A percentile compares a stretch with the other conserved stretches of the same genome.
Evolutionary conservation across 2,329 filamentous ascomycete genomes (phyloP).

Genomic region (Phoma herbarum): DNA sequence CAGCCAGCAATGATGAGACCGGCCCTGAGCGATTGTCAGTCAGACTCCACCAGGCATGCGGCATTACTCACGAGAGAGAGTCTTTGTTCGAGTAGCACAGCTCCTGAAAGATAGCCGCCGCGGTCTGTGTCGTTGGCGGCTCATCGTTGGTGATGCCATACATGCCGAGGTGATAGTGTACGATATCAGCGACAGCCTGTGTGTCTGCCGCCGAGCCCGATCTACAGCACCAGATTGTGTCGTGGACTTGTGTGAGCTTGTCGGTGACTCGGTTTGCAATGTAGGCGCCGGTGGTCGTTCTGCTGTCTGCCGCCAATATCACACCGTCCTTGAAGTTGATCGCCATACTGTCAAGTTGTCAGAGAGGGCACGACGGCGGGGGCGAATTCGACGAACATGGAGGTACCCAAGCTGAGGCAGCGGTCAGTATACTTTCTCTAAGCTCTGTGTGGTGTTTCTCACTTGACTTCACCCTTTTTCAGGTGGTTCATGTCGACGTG

Average conservation of each 20-base stretch:
- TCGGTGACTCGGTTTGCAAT: conserved; percentile 99
- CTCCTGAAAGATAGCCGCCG: conserved; percentile 96
- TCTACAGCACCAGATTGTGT: conserved; percentile 99
- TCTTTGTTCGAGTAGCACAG: conserved; percentile 99
- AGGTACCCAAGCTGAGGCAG: conserved; percentile 82
- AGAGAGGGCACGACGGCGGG: conserved; percentile 30
- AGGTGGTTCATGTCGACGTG: conserved; percentile 98
- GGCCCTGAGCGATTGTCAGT: conserved; percentile 66
- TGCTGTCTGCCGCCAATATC: conserved; percentile 95
- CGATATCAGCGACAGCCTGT: conserved; percentile 96
- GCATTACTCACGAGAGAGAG: conserved; percentile 73
- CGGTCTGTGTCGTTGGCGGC: conserved; percentile 91
- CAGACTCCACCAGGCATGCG: neutral
- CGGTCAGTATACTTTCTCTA: conserved; percentile 31
- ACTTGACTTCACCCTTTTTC: conserved; percentile 99
- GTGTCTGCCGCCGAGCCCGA: conserved; percentile 98
- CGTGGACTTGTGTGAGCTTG: conserved; percentile 97
- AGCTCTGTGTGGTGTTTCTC: conserved; percentile 53
- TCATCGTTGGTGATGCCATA: conserved; percentile 91
- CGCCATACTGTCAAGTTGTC: conserved; percentile 76
- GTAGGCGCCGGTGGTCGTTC: conserved; percentile 97
- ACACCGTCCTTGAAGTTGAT: conserved; percentile 99
- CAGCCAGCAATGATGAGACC: conserved; percentile 99
- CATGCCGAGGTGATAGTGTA: conserved; percentile 93
- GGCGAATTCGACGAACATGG: conserved; percentile 73